Conservation (phyloP, 139 green algal genomes). For the Chlorella vulgaris region DNA sequence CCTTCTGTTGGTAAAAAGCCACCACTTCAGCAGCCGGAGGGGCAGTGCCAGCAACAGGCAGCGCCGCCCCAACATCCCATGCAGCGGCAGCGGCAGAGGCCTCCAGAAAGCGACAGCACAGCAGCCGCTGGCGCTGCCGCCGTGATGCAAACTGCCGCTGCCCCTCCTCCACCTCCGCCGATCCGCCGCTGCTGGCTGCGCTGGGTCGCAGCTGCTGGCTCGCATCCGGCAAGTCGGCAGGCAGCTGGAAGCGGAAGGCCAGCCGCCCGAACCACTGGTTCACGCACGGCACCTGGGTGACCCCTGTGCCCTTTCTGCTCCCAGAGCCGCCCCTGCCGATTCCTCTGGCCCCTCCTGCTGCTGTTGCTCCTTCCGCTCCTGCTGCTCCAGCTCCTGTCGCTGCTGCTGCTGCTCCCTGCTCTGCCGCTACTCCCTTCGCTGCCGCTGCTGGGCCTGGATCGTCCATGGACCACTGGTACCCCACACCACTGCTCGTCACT, state of each 20-base stretch:
- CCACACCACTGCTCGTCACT: not conserved
- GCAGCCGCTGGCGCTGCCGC: not conserved
- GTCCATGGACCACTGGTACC: constrained; percentile 2
- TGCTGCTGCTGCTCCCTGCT: not conserved
- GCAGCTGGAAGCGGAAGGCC: not conserved
- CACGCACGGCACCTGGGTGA: not conserved
- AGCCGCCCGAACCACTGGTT: not conserved
- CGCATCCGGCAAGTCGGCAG: constrained; percentile 5
- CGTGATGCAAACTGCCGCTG: not conserved
- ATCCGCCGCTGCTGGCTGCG: too few relatives aligned
- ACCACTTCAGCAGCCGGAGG: not conserved
- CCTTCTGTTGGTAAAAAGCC: not conserved
- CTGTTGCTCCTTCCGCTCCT: not conserved
- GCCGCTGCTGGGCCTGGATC: not conserved
- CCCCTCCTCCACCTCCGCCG: not conserved
- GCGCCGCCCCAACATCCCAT: not conserved
- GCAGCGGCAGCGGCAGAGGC: not conserved
- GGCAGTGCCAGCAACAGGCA: not conserved
- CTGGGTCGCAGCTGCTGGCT: too few relatives aligned
- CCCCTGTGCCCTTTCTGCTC: not conserved
- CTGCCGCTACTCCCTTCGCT: not conserved
- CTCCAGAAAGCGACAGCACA: constrained; percentile 2
- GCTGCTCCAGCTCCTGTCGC: not conserved
- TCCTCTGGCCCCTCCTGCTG: not conserved
- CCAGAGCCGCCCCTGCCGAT: not conserved